These are phyloP conservation scores for Nakaseomyces bracarensis DNA, from an alignment of 1,139 yeast genomes.

Conservation along the genomic window DNA sequence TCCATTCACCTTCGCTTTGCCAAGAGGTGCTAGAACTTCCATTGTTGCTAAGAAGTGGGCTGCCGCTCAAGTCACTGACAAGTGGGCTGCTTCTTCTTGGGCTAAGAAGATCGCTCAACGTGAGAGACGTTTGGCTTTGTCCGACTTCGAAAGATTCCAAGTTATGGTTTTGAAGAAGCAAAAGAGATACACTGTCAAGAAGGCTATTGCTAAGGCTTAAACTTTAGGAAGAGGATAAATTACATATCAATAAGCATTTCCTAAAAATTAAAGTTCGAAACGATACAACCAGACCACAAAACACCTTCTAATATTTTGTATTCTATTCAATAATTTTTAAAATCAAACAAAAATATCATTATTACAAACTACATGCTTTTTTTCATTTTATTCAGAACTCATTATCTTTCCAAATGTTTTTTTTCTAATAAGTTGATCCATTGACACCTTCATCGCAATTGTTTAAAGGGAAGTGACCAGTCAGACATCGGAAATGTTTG, in stretches of 20 bases:
- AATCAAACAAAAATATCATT: slow-evolving; percentile 35
- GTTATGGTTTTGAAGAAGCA: slow-evolving; percentile 95
- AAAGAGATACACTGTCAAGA: slow-evolving; percentile 90
- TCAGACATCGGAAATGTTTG: too few species aligned
- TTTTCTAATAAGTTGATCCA: not conserved
- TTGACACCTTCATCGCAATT: too few species aligned
- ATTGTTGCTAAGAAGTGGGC: slow-evolving; percentile 89
- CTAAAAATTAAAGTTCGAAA: slow-evolving; percentile 4
- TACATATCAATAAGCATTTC: slow-evolving; percentile 5
- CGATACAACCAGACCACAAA: slow-evolving; percentile 5
- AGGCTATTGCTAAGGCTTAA: slow-evolving; percentile 85
- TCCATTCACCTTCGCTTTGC: slow-evolving; percentile 79
- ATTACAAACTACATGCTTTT: slow-evolving; percentile 34
- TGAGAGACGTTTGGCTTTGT: slow-evolving; percentile 82
- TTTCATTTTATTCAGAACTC: not conserved
- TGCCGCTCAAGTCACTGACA: slow-evolving; percentile 77
- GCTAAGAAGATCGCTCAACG: slow-evolving; percentile 96
- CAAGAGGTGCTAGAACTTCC: slow-evolving; percentile 90
- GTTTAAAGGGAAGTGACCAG: too few species aligned
- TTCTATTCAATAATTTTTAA: slow-evolving; percentile 20
- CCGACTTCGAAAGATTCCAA: slow-evolving; percentile 99
- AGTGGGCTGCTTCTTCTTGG: slow-evolving; percentile 94
- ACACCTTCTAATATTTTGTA: slow-evolving; percentile 8
- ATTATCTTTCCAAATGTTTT: not conserved
- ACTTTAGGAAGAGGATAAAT: slow-evolving; percentile 12